Evolutionary conservation across 2,329 filamentous ascomycete species (phyloP).

Genomic region (Fusarium sp.): DNA sequence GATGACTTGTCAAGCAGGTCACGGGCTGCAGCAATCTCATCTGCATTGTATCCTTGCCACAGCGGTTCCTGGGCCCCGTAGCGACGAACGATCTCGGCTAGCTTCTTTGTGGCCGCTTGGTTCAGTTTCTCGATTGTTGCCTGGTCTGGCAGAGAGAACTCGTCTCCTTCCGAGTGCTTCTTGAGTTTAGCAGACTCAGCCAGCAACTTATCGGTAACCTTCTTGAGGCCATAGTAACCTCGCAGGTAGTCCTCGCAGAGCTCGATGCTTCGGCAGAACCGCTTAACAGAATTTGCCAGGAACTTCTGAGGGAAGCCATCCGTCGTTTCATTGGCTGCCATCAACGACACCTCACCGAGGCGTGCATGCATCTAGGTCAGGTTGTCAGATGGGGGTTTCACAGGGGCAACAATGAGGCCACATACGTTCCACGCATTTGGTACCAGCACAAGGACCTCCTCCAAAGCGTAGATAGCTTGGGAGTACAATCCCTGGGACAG

Average conservation of each 20-base stretch:
- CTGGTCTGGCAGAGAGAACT: slow-evolving; percentile 66
- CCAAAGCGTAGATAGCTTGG: slow-evolving; percentile 88
- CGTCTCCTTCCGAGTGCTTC: slow-evolving; percentile 62
- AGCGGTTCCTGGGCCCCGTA: slow-evolving; percentile 69
- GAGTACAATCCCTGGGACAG: slow-evolving; percentile 80
- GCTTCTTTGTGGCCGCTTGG: slow-evolving; percentile 77
- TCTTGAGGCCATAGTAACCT: slow-evolving; percentile 90
- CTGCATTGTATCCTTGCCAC: slow-evolving; percentile 79
- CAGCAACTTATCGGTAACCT: slow-evolving; percentile 67
- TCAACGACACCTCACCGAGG: slow-evolving; percentile 84
- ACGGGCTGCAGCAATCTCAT: slow-evolving; percentile 78
- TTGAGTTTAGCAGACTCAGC: slow-evolving; percentile 56
- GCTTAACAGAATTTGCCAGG: slow-evolving; percentile 80
- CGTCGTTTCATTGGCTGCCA: slow-evolving; percentile 66
- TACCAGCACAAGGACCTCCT: slow-evolving; percentile 87
- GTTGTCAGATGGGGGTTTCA: slow-evolving; percentile 36
- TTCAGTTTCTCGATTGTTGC: slow-evolving; percentile 76
- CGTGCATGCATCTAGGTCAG: slow-evolving; percentile 80
- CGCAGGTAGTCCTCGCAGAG: slow-evolving; percentile 93
- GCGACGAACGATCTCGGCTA: slow-evolving; percentile 80
- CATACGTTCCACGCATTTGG: slow-evolving; percentile 97
- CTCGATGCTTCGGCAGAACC: slow-evolving; percentile 92
- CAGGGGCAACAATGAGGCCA: slow-evolving; percentile 16
- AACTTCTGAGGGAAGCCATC: slow-evolving; percentile 61
- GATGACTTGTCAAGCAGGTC: slow-evolving; percentile 72